Evolutionary conservation across 169 alveolate genomes (phyloP).

Genomic region (Plasmodium berghei): DNA sequence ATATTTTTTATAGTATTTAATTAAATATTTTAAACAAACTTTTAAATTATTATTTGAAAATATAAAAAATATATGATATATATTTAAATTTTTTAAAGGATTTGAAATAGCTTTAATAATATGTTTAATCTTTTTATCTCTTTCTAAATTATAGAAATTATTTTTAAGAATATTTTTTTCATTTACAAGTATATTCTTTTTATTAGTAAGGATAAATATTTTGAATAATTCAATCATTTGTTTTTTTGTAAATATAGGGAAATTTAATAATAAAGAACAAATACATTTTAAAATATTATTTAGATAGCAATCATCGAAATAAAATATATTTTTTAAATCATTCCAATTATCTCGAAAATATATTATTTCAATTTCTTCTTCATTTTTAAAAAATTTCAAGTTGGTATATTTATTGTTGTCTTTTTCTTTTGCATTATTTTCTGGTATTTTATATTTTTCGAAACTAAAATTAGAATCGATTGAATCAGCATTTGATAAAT

Average conservation of each 20-base stretch:
- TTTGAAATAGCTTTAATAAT: conserved; percentile 33
- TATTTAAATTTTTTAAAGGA: conserved; percentile 48
- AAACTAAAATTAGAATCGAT: background rate
- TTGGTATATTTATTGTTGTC: background rate
- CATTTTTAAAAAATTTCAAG: background rate
- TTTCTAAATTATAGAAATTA: conserved; percentile 40
- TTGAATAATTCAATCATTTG: conserved; percentile 36
- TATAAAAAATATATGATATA: conserved; percentile 61
- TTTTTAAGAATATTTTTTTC: conserved; percentile 38
- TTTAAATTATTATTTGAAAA: conserved; percentile 60
- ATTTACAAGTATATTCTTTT: conserved; percentile 17
- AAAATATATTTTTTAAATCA: conserved; percentile 31
- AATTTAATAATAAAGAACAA: conserved; percentile 28
- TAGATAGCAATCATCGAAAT: conserved; percentile 19
- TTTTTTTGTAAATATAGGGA: conserved; percentile 47
- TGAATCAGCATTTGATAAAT: background rate
- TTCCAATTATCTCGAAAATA: conserved; percentile 23
- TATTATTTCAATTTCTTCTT: conserved; percentile 12
- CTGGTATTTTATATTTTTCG: background rate
- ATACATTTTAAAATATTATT: conserved; percentile 52
- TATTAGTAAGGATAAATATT: conserved; percentile 32
- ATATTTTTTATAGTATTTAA: conserved; percentile 19
- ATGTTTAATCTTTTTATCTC: conserved; percentile 36
- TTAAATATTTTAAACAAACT: conserved; percentile 35
- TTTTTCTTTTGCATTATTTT: background rate